Base-by-base conservation (phyloP, 1,139 yeast genomes). In the Yamadazyma aaseri region DNA sequence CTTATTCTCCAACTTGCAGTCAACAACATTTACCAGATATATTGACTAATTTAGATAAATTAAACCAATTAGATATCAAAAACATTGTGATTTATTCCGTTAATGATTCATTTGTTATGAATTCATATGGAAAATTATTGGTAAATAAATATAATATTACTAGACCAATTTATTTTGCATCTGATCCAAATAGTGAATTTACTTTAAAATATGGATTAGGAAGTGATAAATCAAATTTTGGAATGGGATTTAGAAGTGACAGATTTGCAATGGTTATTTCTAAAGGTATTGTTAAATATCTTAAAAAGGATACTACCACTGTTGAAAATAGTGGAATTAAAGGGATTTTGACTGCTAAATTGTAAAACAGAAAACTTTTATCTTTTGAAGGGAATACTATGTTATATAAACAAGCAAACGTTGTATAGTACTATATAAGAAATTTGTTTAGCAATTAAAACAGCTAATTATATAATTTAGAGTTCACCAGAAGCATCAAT, bases 1-100 rank as follows among this genome's bases (percentile, higher is more conserved):
- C 96, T 7, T 87, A 86, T 70, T 86, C 96, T 17, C 96, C 96
- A 42, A 80, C 95, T 3, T 87, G 96, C 63, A 80, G 94, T 15
- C 85, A 79, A 44, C 65, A 72, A 45, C 96, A 89, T 62, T 75
- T 89, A 45, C 97, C 96, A 17, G 85, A 80, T 7, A 84, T 71
- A 60, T 64, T 87, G 40, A 56, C 64, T 35, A 64, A 76, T 35
- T 56, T 74, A 37, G 58, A 53, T 9, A 73, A 79, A 41, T 65
- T 83, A 44, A 66, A 73, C 2, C 20, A 20, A 17, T 32, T 45
- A 5, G 34, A 41, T 9, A 42, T 46, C 12, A 35, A 42, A 22
- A 46, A 46, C 28, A 35, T 46, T 11, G 47, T 46, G 21, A 38
- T 46, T 14, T 46, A 44, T 30, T 44, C 50, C 3, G 36, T 40